Base-by-base conservation (phyloP, 148 eudicot species). In the Mesembryanthemum crystallinum region DNA sequence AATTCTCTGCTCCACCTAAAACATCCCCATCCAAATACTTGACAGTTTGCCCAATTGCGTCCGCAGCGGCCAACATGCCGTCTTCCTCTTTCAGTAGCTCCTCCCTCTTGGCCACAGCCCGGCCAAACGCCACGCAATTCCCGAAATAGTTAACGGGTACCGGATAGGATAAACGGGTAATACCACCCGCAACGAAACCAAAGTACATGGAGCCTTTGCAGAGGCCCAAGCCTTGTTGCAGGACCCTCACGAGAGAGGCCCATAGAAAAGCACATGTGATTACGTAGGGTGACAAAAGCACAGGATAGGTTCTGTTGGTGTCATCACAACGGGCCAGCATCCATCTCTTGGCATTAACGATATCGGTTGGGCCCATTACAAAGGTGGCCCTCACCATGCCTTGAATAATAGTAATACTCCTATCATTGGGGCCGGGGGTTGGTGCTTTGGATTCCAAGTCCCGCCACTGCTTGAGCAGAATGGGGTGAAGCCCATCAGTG, bases 231-330 rank as follows among this genome's bases (percentile, higher is more conserved):
- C 58, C 8, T 37, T 54, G 0, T 29, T 28, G 27, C 37, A 17
- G 30, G 76, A 12, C 57, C 33, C 60, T 14, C 18, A 67, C 70
- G 72, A 86, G 63, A 54, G 82, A 82, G 21, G 75, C 67, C 93
- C 93, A 87, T 7, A 82, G 24, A 62, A 72, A 77, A 0, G 89
- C 90, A 58, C 93, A 89, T 2, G 80, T 76, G 13, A 89, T 64
- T 5, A 84, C 84, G 32, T 85, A 89, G 1, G 89, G 77, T 8
- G 90, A 82, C 60, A 83, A 61, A 12, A 76, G 76, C 63, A 81
- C 76, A 0, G 81, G 77, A 1, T 25, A 17, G 4, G 73, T 33
- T 27, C 77, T 77, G 61, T 70, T 83, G 32, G 60, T 24, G 47
- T 62, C 57, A 21, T 59, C 73, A 42, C 86, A 81, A 25, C 72